Evolutionary conservation across 805 yeast genomes (phyloP), one percentile per base, ranked within the genome.

Genomic region (Candida verbasci): DNA sequence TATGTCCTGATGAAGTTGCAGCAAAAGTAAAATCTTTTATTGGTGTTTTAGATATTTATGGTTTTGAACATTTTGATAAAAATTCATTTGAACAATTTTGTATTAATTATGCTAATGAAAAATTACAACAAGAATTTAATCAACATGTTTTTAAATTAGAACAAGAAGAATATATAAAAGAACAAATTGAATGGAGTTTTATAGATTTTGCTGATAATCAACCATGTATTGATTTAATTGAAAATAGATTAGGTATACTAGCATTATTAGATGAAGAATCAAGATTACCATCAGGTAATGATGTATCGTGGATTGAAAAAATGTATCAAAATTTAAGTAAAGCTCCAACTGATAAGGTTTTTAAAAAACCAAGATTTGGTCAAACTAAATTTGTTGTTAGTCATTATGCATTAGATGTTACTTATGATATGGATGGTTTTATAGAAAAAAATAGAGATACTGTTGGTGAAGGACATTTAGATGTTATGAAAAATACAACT

Each of bases 21-120:
- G 65, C 68, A 17, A 62, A 78, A 24, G 72, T 82, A 37, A 64
- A 72, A 31, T 75, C 86, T 1, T 93, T 91, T 51, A 91, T 91
- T 52, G 98, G 98, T 59, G 97, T 91, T 21, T 73, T 91, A 50
- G 98, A 91, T 81, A 91, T 91, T 50, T 91, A 91, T 55, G 98
- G 98, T 17, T 91, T 91, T 59, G 98, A 91, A 62, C 97, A 91
- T 62, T 91, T 91, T 58, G 89, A 86, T 48, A 80, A 77, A 52
- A 91, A 91, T 64, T 88, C 96, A 7, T 91, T 91, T 54, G 98
- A 91, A 64, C 98, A 91, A 62, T 91, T 91, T 62, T 91, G 98
- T 68, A 89, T 89, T 63, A 89, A 89, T 60, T 89, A 89, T 59
- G 96, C 97, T 30, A 89, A 89, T 62, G 98, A 91, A 67, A 91